A percentile compares a stretch with the other conserved stretches of the same genome.
These are phyloP conservation scores for Candida patagonica DNA, from an alignment of 805 yeast genomes.

Conservation along the genomic window DNA sequence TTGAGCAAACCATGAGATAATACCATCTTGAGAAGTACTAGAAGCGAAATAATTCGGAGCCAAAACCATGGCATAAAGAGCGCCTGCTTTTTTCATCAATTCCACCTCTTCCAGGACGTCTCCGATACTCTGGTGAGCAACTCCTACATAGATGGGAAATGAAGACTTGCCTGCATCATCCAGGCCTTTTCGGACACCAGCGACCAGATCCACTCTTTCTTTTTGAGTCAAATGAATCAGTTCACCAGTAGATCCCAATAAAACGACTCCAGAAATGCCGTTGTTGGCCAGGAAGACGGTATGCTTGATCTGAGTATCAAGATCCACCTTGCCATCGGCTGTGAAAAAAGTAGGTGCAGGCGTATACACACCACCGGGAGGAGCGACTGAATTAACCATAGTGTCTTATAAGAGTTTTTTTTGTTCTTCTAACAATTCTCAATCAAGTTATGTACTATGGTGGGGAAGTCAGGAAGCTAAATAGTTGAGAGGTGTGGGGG, in stretches of 20 bases:
- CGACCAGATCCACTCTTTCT: conserved; percentile 31
- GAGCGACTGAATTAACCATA: conserved; percentile 15
- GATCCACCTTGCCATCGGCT: conserved; percentile 35
- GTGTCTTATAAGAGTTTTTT: neutral
- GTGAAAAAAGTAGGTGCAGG: conserved; percentile 49
- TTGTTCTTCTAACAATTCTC: neutral
- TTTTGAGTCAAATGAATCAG: conserved; percentile 39
- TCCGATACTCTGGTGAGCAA: conserved; percentile 37
- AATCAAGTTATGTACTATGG: neutral
- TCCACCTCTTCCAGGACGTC: conserved; percentile 33
- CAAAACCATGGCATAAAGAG: conserved; percentile 27
- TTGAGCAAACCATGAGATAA: conserved; percentile 35
- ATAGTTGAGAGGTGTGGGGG: too few species aligned
- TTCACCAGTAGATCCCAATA: conserved; percentile 50
- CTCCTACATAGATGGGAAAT: conserved; percentile 40
- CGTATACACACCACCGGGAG: conserved; percentile 34
- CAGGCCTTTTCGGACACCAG: conserved; percentile 25
- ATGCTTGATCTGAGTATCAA: conserved; percentile 38
- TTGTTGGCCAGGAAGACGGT: conserved; percentile 33
- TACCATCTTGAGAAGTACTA: conserved; percentile 36
- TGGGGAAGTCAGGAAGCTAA: neutral
- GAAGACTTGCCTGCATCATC: conserved; percentile 31
- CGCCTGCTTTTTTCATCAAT: conserved; percentile 24
- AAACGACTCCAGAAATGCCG: conserved; percentile 41
- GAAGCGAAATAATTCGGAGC: conserved; percentile 43